Evolutionary conservation across 2,329 filamentous ascomycete genomes (phyloP), one percentile per base, ranked within the genome.

Genomic region (Fusarium setosum): DNA sequence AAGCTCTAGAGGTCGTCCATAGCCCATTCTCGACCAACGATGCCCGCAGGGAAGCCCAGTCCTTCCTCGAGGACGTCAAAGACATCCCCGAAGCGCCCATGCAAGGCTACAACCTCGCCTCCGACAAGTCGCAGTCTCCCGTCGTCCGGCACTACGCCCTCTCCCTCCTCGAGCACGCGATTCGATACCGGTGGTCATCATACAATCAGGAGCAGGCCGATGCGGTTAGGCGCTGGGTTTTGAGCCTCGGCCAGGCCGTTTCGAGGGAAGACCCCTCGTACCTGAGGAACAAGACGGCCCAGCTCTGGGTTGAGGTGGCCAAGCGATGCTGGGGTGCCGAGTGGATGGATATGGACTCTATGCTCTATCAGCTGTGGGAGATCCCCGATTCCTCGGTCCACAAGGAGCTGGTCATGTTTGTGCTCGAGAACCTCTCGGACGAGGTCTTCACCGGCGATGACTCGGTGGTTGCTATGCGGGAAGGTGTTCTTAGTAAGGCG

Each of bases 401-500:
- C 76, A 96, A 96, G 78, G 92, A 96, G 75, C 87, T 98, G 55
- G 94, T 97, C 29, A 85, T 99, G 31, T 91, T 91, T 60, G 88
- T 98, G 41, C 84, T 99, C 49, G 96, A 98, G 80, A 94, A 91
- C 17, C 84, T 99, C 31, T 97, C 95, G 4, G 96, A 98, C 70
- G 96, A 98, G 76, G 89, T 97, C 50, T 97, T 98, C 80, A 92
- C 92, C 68, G 89, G 92, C 32, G 96, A 98, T 74, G 96, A 98
- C 77, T 86, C 92, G 3, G 90, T 94, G 5, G 94, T 95, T 13
- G 91, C 92, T 15, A 82, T 97, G 72, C 89, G 95, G 65, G 92
- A 95, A 74, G 91, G 90, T 50, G 88, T 92, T 55, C 86, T 99
- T 63, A 97, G 94, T 75, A 92, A 93, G 75, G 92, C 93, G 11